phyloP scores from a whole-genome alignment of 495 filamentous ascomycete genomes.

The Podospora didyma region DNA sequence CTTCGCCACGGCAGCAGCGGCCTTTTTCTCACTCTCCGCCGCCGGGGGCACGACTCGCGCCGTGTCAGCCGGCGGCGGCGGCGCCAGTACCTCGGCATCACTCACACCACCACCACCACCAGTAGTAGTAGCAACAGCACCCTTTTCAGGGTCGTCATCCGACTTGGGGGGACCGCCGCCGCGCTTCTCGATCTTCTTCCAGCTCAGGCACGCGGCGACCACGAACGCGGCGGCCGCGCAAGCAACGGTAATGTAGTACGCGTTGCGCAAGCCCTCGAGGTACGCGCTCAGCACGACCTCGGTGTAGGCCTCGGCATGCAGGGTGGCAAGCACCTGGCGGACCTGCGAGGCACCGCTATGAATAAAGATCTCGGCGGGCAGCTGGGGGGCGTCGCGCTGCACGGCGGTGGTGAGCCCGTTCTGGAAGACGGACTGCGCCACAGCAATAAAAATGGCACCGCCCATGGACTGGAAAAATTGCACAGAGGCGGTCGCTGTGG shows the following conservation, averaged over 20 bases:
- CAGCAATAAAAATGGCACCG: constrained; percentile 64
- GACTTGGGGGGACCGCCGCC: not conserved
- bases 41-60: no score
- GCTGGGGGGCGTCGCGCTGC: constrained; percentile 19
- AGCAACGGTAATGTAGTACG: constrained; percentile 42
- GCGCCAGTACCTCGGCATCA: no score
- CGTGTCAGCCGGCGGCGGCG: no score
- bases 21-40: no score
- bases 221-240: constrained; percentile 38
- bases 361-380: constrained; percentile 36
- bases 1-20: no score
- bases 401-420: constrained; percentile 49
- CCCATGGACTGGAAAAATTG: constrained; percentile 66
- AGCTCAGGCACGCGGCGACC: constrained; percentile 33
- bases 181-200: constrained; percentile 45
- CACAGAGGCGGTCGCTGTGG: constrained; percentile 60
- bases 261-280: constrained; percentile 38
- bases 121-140: not conserved
- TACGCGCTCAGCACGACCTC: constrained; percentile 39
- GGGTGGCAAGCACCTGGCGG: constrained; percentile 25
- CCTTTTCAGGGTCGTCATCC: not conserved
- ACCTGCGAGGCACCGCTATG: constrained; percentile 44
- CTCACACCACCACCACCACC: no score
- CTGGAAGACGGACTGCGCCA: constrained; percentile 63
- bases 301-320: constrained; percentile 24